Percentiles rank a stretch among this genome's conserved stretches.
Conservation (phyloP, 495 filamentous ascomycete genomes). For the Penicillium dipodomyicola region DNA sequence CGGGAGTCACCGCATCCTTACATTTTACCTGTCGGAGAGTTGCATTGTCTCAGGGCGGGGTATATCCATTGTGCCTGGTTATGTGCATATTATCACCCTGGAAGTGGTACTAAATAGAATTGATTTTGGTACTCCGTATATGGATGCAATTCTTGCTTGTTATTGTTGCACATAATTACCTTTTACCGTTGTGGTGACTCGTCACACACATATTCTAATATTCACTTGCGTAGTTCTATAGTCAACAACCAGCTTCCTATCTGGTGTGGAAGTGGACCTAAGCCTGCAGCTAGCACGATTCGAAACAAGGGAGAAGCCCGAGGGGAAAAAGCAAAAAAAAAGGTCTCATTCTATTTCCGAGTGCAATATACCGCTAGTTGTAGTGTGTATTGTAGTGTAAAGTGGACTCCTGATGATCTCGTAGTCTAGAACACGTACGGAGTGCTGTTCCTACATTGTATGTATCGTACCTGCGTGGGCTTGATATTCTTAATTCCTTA, state of each 20-base stretch:
- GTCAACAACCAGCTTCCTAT: conserved; percentile 9
- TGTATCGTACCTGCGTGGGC: not conserved
- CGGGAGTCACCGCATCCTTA: conserved; percentile 6
- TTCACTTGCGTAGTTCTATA: not conserved
- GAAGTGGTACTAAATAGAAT: not conserved
- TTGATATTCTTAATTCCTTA: not conserved
- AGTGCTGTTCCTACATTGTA: not conserved
- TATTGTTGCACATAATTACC: not conserved
- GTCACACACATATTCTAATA: not conserved
- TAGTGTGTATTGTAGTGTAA: conserved; percentile 1
- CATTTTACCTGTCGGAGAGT: conserved; percentile 8
- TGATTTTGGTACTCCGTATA: no score
- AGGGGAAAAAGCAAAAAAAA: conserved; percentile 13
- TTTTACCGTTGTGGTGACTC: not conserved
- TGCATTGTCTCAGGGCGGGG: conserved; percentile 10
- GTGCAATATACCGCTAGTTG: conserved; percentile 2
- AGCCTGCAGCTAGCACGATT: conserved; percentile 9
- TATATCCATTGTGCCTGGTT: conserved; percentile 4
- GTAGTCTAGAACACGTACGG: conserved; percentile 8
- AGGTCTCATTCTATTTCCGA: not conserved
- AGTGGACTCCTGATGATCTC: conserved; percentile 14
- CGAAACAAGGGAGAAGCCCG: conserved; percentile 20
- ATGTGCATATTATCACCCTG: conserved; percentile 6
- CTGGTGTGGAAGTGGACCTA: conserved; percentile 1
- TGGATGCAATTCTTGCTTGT: not conserved